Evolutionary conservation across 1,139 yeast genomes (phyloP), one percentile per base, ranked within the genome.

Genomic region (Pichia sorboxylosa): DNA sequence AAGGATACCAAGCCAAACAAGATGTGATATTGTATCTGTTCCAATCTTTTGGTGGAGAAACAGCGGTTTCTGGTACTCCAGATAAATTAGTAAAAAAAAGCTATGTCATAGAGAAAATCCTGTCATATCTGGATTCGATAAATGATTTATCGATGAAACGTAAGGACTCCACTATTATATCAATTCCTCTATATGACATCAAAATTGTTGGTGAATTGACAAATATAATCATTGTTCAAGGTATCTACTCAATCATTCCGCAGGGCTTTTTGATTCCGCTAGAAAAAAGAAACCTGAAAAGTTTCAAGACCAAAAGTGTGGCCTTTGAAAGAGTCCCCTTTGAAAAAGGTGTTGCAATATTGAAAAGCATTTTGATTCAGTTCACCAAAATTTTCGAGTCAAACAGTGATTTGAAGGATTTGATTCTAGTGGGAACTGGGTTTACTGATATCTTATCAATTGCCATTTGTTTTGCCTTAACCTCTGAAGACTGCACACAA

Each of bases 131-230:
- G 2, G 16, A 17, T 2, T 45, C 56, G 19, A 61, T 70, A 17
- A 72, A 67, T 43, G 30, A 40, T 8, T 40, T 55, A 6, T 57
- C 73, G 1, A 41, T 47, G 11, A 51, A 53, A 33, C 45, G 41
- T 6, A 31, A 38, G 13, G 51, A 61, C 32, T 49, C 63, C 6
- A 54, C 67, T 29, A 51, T 81, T 32, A 67, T 87, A 14, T 62
- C 79, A 6, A 77, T 87, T 13, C 82, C 96, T 0, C 60, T 87
- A 9, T 87, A 83, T 47, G 97, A 87, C 50, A 73, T 87, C 63
- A 78, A 75, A 49, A 68, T 73, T 2, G 70, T 87, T 38, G 77
- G 82, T 30, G 69, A 66, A 19, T 49, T 87, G 30, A 55, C 78
- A 17, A 79, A 78, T 40, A 40, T 77, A 13, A 60, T 87, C 2